Base-by-base conservation (phyloP, 768 basidiomycete species). In the Amanita subjunquillea region DNA sequence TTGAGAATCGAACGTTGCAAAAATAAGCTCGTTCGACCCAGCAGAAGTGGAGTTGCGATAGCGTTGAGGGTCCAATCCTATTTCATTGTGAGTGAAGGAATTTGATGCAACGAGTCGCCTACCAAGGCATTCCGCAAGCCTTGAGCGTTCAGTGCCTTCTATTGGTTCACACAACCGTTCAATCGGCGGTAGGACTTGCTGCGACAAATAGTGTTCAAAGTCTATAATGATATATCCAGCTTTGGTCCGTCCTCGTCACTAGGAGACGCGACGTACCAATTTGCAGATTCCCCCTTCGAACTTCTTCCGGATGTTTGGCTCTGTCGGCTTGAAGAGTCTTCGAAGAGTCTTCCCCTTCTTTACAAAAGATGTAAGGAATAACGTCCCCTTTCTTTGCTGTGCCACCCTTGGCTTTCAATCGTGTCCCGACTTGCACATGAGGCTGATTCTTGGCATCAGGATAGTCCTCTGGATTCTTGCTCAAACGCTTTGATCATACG, bases 381-480 rank as follows among this genome's bases (percentile, higher is more conserved):
- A 99, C 95, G 63, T 98, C 94, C 43, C 96, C 94, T 1, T 75
- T 77, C 30, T 85, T 83, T 0, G 91, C 89, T 9, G 80, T 81
- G 5, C 78, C 82, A 30, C 93, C 91, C 57, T 80, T 87, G 4
- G 80, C 74, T 68, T 93, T 94, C 84, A 95, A 79, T 37, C 89
- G 78, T 46, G 96, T 70, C 0, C 94, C 95, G 15, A 99, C 96
- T 61, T 96, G 93, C 1, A 98, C 95, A 61, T 99, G 96, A 1
- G 96, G 96, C 60, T 94, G 94, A 37, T 75, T 83, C 68, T 97
- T 97, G 6, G 82, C 87, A 63, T 98, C 95, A 0, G 95, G 94
- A 63, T 97, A 99, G 60, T 96, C 94, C 59, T 95, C 89, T 0
- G 95, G 95, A 56, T 91, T 91, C 72, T 97, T 98, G 12, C 96